Evolutionary conservation across 768 basidiomycete genomes (phyloP).

Genomic region (Tricholoma furcatifolium): DNA sequence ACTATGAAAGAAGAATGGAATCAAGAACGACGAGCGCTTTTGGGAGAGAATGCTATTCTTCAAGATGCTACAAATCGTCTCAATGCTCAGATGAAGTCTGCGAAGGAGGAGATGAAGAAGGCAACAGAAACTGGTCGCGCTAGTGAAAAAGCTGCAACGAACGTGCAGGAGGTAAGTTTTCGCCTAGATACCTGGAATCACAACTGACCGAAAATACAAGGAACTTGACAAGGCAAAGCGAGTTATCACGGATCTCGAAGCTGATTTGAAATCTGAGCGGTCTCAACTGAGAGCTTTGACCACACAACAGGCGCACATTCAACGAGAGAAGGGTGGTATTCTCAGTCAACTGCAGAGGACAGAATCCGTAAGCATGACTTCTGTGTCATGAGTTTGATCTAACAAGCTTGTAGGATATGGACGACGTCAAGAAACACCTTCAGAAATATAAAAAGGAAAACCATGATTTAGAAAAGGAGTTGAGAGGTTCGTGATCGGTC

Average conservation of each 20-base stretch:
- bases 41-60: slow-evolving; percentile 71
- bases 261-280: slow-evolving; percentile 69
- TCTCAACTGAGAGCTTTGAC: slow-evolving; percentile 59
- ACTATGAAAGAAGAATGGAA: slow-evolving; percentile 70
- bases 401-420: slow-evolving; percentile 61
- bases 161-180: slow-evolving; percentile 54
- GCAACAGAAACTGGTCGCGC: slow-evolving; percentile 52
- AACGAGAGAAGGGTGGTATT: slow-evolving; percentile 66
- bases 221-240: slow-evolving; percentile 69
- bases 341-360: slow-evolving; percentile 64
- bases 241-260: slow-evolving; percentile 68
- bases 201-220: slow-evolving; percentile 35
- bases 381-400: background rate
- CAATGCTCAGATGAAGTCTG: slow-evolving; percentile 55
- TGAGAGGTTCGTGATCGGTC: slow-evolving; percentile 51
- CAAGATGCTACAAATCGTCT: slow-evolving; percentile 70
- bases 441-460: slow-evolving; percentile 73
- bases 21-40: slow-evolving; percentile 57
- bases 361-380: slow-evolving; percentile 53
- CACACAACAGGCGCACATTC: slow-evolving; percentile 59
- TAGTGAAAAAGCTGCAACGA: slow-evolving; percentile 45
- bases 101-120: slow-evolving; percentile 56
- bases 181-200: background rate
- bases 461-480: slow-evolving; percentile 67
- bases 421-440: slow-evolving; percentile 68